Base-by-base conservation (phyloP, 768 basidiomycete genomes). In the Naganishia friedmannii region DNA sequence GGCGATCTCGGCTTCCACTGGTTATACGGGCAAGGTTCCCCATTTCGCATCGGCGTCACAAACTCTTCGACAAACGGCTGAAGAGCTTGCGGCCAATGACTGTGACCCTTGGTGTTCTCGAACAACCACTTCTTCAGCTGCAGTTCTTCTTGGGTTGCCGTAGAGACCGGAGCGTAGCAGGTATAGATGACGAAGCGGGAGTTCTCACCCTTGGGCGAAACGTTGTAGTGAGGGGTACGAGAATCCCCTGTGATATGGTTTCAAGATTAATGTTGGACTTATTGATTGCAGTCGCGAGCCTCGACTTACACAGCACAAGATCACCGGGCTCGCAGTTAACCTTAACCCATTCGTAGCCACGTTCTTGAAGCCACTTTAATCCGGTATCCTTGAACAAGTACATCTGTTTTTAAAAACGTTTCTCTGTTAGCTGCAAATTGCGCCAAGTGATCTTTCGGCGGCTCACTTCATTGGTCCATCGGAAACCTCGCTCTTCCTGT, bases 301-400 rank as follows among this genome's bases (percentile, higher is more conserved):
- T 39, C 15, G 57, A 71, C 55, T 80, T 76, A 77, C 80, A 82
- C 0, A 81, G 66, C 29, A 81, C 73, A 28, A 81, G 70, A 55
- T 79, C 80, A 17, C 80, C 80, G 6, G 77, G 77, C 2, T 73
- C 77, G 19, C 72, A 73, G 42, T 60, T 65, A 23, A 79, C 74
- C 71, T 81, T 81, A 58, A 73, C 65, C 70, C 71, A 77, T 51
- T 77, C 74, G 66, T 73, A 79, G 8, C 80, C 80, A 19, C 68
- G 68, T 31, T 76, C 78, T 21, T 70, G 37, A 31, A 78, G 70
- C 80, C 80, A 81, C 56, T 77, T 57, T 23, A 77, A 68, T 37
- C 75, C 74, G 10, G 74, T 70, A 17, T 73, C 71, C 54, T 73
- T 73, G 65, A 72, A 77, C 13, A 46, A 53, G 53, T 74, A 72